These are phyloP conservation scores for Tuber indicum DNA, from an alignment of 495 filamentous ascomycete species.

Conservation along the genomic window DNA sequence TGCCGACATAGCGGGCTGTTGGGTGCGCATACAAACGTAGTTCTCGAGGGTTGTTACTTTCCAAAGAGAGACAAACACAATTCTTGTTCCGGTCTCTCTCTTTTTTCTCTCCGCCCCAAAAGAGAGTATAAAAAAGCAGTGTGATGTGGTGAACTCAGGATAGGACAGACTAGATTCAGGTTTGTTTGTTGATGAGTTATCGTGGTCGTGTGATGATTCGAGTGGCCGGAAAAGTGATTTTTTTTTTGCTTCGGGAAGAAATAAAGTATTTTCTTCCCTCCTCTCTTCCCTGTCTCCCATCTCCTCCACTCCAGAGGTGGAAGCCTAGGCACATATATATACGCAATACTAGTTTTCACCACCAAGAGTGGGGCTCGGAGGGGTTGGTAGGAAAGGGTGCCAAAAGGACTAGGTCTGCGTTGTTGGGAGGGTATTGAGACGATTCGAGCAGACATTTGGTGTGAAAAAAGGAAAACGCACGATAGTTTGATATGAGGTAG, in stretches of 20 bases:
- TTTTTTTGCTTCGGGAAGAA: neutral
- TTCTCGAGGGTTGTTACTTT: neutral
- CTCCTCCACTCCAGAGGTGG: neutral
- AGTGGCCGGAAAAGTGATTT: neutral
- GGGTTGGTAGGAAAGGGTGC: neutral
- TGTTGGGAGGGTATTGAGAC: neutral
- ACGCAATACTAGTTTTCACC: neutral
- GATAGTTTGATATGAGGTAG: neutral
- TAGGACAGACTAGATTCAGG: neutral
- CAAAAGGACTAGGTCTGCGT: neutral
- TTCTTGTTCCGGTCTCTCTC: neutral
- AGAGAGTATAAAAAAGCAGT: neutral
- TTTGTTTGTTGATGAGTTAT: neutral
- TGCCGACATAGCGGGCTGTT: neutral
- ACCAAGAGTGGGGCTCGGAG: neutral
- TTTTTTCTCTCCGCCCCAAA: neutral
- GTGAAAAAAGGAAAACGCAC: conserved; percentile 1
- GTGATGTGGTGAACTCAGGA: neutral
- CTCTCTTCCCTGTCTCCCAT: neutral
- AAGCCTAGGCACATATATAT: neutral
- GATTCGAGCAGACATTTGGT: neutral
- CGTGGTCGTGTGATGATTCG: neutral
- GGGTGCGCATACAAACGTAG: neutral
- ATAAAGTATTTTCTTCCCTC: neutral
- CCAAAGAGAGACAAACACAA: neutral